phyloP scores from a whole-genome alignment of 208 protist genomes.

The Wallacemonas collosoma region DNA sequence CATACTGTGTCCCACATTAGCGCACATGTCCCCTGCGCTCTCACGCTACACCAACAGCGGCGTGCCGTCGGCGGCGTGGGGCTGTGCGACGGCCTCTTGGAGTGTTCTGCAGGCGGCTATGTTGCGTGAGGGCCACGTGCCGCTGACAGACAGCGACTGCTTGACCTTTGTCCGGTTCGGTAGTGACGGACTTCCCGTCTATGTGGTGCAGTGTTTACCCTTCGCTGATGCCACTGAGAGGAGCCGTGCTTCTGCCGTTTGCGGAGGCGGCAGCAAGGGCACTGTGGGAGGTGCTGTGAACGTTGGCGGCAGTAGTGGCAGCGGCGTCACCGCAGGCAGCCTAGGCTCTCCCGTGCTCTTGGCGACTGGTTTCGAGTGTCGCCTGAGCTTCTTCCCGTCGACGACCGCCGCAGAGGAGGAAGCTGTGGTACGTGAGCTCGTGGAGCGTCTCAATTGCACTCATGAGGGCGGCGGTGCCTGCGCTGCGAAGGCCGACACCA shows the following conservation, averaged over 20 bases:
- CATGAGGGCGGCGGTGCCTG: not conserved
- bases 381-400: constrained; percentile 68
- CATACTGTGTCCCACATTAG: constrained; percentile 21
- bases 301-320: not conserved
- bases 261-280: not conserved
- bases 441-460: not conserved
- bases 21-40: constrained; percentile 15
- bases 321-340: not conserved
- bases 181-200: constrained; percentile 20
- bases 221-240: constrained; percentile 28
- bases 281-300: not conserved
- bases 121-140: constrained; percentile 33
- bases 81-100: constrained; percentile 29
- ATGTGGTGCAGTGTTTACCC: constrained; percentile 74
- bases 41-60: constrained; percentile 14
- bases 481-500: constrained; percentile 12
- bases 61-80: not conserved
- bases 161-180: constrained; percentile 47
- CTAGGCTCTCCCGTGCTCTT: constrained; percentile 14
- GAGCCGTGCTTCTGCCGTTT: not conserved
- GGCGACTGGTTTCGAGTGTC: constrained; percentile 71
- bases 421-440: not conserved
- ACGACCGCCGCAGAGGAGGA: constrained; percentile 11
- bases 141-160: constrained; percentile 41
- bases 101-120: constrained; percentile 43